phyloP scores from a whole-genome alignment of 495 filamentous ascomycete species.

The Staphylotrichum tortipilum region DNA sequence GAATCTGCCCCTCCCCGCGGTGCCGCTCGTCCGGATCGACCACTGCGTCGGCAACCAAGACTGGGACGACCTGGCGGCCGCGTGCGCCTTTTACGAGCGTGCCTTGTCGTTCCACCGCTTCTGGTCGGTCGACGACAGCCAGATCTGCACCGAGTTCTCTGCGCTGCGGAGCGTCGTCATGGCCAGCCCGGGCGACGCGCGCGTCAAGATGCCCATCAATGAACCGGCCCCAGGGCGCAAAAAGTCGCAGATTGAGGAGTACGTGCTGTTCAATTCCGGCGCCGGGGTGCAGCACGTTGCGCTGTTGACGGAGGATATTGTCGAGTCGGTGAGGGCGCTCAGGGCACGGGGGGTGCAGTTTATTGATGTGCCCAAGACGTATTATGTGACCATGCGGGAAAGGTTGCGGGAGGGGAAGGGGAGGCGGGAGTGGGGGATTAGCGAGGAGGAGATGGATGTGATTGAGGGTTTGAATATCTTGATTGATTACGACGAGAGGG shows the following conservation, averaged over 20 bases:
- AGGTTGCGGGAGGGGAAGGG: conserved; percentile 54
- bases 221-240: conserved; percentile 82
- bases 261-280: conserved; percentile 77
- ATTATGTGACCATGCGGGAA: conserved; percentile 73
- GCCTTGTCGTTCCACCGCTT: conserved; percentile 89
- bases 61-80: conserved; percentile 77
- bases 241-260: conserved; percentile 88
- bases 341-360: conserved; percentile 78
- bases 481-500: conserved; percentile 85
- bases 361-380: conserved; percentile 72
- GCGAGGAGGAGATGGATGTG: conserved; percentile 69
- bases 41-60: conserved; percentile 93
- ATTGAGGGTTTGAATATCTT: conserved; percentile 69
- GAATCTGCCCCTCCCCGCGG: conserved; percentile 50
- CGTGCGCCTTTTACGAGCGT: conserved; percentile 83
- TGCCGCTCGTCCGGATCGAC: conserved; percentile 67
- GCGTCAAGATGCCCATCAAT: conserved; percentile 96
- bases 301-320: conserved; percentile 69
- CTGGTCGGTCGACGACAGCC: conserved; percentile 84
- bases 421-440: conserved; percentile 43
- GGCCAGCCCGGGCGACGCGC: conserved; percentile 63
- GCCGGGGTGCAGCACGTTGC: conserved; percentile 88
- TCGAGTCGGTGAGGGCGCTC: conserved; percentile 62
- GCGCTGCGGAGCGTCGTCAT: conserved; percentile 81
- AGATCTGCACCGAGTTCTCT: conserved; percentile 83